Evolutionary conservation across 192 early-diverging fungal species (phyloP), one percentile per base, ranked within the genome.

Genomic region (Gryganskiella cystojenkinii): DNA sequence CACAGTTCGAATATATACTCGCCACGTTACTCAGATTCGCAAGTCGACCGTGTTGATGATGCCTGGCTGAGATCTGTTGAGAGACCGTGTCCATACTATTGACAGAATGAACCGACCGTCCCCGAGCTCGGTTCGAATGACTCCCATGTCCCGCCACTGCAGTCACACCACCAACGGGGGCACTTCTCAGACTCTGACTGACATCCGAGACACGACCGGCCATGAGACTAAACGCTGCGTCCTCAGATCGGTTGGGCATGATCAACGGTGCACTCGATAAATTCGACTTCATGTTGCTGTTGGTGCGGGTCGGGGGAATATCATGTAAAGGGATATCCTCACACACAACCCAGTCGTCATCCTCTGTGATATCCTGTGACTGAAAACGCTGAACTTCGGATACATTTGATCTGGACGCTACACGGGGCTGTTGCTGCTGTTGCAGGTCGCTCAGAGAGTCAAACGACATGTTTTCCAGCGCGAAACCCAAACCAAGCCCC

Each of bases 21-120:
- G 58, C 64, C 6, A 67, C 64, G 24, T 56, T 75, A 45, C 71
- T 74, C 6, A 49, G 14, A 37, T 53, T 50, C 19, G 46, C 45
- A 25, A 61, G 42, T 4, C 58, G 63, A 33, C 71, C 61, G 52
- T 75, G 63, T 22, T 75, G 71, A 7, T 60, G 64, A 30, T 75
- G 71, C 5, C 71, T 56, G 3, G 63, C 71, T 0, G 71, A 15
- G 34, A 75, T 75, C 20, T 67, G 64, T n/a, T 75, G 63, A 0
- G 71, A 75, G 33, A 75, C 71, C 6, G 64, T 61, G 51, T 75
- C 71, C 9, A 67, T 64, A 45, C 71, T 75, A 28, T 51, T 67
- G 15, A 65, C 34, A 34, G 71, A 75, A 56, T 75, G 71, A 8
- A 67, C 51, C 15, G 71, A 75, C 30, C 71, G 56, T 28, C 58